phyloP scores from a whole-genome alignment of 2,329 filamentous ascomycete species.

The Calycina herbarum region DNA sequence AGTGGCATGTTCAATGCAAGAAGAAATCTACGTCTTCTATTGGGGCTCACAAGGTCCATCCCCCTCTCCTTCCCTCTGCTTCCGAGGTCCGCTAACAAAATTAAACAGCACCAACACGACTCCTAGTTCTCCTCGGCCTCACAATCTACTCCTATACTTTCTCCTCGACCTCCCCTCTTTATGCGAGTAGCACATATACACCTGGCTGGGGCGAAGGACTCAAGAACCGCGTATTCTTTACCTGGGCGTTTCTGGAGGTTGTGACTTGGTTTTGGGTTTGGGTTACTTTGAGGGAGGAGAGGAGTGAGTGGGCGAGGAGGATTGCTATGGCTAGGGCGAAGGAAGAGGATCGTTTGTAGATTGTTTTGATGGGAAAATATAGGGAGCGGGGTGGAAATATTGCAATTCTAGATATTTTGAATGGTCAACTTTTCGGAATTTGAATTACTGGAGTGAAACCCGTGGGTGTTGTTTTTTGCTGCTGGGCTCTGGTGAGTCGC shows the following conservation, averaged over 20 bases:
- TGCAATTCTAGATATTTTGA: neutral
- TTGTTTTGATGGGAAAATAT: neutral
- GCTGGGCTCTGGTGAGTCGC: too few species aligned
- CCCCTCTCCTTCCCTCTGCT: conserved; percentile 46
- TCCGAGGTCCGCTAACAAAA: conserved; percentile 50
- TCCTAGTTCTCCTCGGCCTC: conserved; percentile 60
- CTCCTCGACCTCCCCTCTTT: conserved; percentile 51
- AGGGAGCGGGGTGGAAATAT: neutral
- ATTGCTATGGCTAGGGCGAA: conserved; percentile 36
- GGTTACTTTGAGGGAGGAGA: conserved; percentile 68
- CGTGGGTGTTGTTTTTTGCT: too few species aligned
- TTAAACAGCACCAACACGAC: conserved; percentile 64
- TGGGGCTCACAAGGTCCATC: conserved; percentile 66
- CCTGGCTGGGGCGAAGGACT: conserved; percentile 61
- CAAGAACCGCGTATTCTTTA: conserved; percentile 83
- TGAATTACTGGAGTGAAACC: too few species aligned
- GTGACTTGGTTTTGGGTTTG: conserved; percentile 86
- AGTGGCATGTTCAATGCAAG: conserved; percentile 64
- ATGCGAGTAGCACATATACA: conserved; percentile 41
- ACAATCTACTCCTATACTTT: conserved; percentile 67
- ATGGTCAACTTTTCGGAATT: too few species aligned
- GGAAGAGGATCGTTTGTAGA: conserved; percentile 38
- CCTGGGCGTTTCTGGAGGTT: conserved; percentile 81
- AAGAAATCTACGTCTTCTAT: conserved; percentile 62
- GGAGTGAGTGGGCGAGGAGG: conserved; percentile 39